phyloP scores from a whole-genome alignment of 495 filamentous ascomycete genomes.

The Neurospora tetraspora region DNA sequence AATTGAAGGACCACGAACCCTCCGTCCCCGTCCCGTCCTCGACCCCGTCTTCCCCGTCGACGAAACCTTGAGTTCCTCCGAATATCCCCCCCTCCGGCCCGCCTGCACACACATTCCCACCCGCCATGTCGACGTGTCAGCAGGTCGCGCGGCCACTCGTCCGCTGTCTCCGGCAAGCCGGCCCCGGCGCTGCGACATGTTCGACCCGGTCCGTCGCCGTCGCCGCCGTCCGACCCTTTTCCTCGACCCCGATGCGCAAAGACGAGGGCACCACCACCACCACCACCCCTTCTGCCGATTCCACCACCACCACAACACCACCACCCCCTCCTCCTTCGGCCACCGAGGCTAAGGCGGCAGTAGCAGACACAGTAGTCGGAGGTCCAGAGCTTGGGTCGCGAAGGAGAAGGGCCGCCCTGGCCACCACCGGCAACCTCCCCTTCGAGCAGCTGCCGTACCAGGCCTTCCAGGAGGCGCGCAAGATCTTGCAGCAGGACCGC shows the following conservation, averaged over 20 bases:
- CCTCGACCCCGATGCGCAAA: slow-evolving; percentile 28
- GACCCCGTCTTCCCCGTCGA: slow-evolving; percentile 7
- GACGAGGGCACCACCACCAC: slow-evolving; percentile 30
- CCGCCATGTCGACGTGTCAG: slow-evolving; percentile 56
- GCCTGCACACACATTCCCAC: neutral
- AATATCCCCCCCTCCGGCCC: too few relatives aligned
- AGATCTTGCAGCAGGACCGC: slow-evolving; percentile 69
- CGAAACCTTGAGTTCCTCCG: neutral
- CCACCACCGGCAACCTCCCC: slow-evolving; percentile 59
- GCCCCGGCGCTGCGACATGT: slow-evolving; percentile 20
- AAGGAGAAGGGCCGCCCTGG: slow-evolving; percentile 69
- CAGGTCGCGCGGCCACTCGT: slow-evolving; percentile 57
- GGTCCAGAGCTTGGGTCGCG: slow-evolving; percentile 61
- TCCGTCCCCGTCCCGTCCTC: slow-evolving; percentile 5
- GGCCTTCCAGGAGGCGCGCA: slow-evolving; percentile 92
- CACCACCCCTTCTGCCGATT: neutral
- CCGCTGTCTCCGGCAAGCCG: slow-evolving; percentile 47
- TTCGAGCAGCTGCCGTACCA: slow-evolving; percentile 93
- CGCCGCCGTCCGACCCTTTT: slow-evolving; percentile 35
- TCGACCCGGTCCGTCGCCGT: slow-evolving; percentile 23
- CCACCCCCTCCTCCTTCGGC: neutral
- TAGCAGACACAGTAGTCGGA: slow-evolving; percentile 3
- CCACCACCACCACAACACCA: neutral
- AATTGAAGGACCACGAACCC: neutral
- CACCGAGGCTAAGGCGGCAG: neutral